Conservation (phyloP, 2,329 filamentous ascomycete species). For the Pseudonectria buxi region DNA sequence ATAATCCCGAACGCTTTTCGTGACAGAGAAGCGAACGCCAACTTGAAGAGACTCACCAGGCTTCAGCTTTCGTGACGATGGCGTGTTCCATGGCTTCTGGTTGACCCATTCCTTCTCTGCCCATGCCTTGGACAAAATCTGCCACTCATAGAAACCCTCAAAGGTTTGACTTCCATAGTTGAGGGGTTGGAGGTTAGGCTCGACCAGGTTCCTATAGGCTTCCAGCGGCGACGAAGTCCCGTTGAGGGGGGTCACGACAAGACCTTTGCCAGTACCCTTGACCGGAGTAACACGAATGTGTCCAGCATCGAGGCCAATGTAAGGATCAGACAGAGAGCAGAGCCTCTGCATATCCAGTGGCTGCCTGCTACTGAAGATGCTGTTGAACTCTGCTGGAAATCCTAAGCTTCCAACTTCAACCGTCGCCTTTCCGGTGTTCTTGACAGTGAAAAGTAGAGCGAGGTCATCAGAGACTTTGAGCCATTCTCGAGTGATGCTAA, state of each 20-base stretch:
- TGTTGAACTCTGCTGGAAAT: conserved; percentile 55
- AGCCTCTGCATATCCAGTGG: conserved; percentile 41
- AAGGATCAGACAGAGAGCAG: conserved; percentile 52
- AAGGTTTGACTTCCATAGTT: conserved; percentile 48
- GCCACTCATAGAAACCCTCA: conserved; percentile 57
- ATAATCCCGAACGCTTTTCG: conserved; percentile 38
- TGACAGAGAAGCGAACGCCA: conserved; percentile 45
- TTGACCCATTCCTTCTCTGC: conserved; percentile 49
- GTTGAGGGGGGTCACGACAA: conserved; percentile 48
- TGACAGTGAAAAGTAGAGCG: conserved; percentile 44
- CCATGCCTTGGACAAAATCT: conserved; percentile 46
- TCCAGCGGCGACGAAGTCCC: conserved; percentile 41
- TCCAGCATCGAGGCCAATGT: conserved; percentile 53
- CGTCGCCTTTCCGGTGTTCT: conserved; percentile 32
- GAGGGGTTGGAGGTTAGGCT: conserved; percentile 33
- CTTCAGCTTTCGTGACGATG: conserved; percentile 39
- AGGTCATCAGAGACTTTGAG: conserved; percentile 40
- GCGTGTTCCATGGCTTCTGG: conserved; percentile 46
- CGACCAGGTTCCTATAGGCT: conserved; percentile 46
- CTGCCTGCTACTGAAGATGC: conserved; percentile 48
- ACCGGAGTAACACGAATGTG: conserved; percentile 48
- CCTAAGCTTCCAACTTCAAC: conserved; percentile 52
- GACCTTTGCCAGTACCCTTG: conserved; percentile 43
- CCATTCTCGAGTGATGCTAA: conserved; percentile 48
- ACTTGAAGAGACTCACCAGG: conserved; percentile 40